phyloP scores from a whole-genome alignment of 768 basidiomycete genomes.

The Lentinula boryana region DNA sequence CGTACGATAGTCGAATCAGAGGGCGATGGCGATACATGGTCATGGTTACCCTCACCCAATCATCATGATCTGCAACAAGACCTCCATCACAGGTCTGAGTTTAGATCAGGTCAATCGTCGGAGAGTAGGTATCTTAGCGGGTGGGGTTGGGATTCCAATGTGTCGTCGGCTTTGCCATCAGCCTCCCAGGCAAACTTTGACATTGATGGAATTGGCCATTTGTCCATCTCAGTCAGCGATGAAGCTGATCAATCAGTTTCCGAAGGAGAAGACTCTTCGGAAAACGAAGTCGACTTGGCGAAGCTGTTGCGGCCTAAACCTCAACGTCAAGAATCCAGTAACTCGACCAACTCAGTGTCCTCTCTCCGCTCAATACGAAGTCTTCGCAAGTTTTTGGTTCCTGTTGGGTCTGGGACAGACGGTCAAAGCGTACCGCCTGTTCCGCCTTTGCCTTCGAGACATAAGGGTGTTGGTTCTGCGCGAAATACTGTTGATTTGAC shows the following conservation, averaged over 20 bases:
- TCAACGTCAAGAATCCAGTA: not conserved
- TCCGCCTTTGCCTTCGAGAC: not conserved
- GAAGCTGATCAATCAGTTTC: not conserved
- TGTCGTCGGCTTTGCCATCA: not conserved
- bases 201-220: not conserved
- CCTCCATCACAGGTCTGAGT: not conserved
- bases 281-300: constrained; percentile 1
- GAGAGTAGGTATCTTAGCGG: not conserved
- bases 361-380: constrained; percentile 1
- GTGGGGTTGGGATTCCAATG: not conserved
- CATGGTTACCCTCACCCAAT: not conserved
- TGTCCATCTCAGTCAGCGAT: not conserved
- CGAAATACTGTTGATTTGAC: not conserved
- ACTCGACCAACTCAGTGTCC: not conserved
- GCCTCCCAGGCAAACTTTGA: not conserved
- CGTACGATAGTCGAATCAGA: not conserved
- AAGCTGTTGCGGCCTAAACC: constrained; percentile 2
- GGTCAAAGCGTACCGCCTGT: not conserved
- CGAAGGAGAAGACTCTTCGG: not conserved
- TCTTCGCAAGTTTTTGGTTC: not conserved
- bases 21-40: not conserved
- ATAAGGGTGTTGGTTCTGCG: not conserved
- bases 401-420: not conserved
- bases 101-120: not conserved
- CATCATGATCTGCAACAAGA: not conserved